A percentile compares a stretch with the other conserved stretches of the same genome.
phyloP scores from a whole-genome alignment of 148 eudicot genomes.

The Vaccinium myrtillus region DNA sequence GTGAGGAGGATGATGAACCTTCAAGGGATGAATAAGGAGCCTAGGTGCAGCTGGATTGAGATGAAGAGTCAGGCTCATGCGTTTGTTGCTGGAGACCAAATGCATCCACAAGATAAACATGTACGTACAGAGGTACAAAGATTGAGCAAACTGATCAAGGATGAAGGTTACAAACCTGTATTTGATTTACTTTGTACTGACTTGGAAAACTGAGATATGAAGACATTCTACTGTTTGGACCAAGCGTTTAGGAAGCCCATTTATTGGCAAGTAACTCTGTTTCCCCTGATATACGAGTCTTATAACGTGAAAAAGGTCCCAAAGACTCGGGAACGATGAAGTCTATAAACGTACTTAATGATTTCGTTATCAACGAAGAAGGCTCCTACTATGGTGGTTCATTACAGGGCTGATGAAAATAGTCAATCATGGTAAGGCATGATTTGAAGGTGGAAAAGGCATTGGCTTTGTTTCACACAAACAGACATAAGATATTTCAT shows the following conservation, averaged over 20 bases:
- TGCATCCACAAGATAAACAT: conserved; percentile 46
- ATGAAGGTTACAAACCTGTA: conserved; percentile 43
- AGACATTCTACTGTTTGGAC: conserved; percentile 11
- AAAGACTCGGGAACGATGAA: background rate
- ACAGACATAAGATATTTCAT: background rate
- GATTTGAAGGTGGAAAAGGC: background rate
- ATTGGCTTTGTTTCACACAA: conserved; percentile 5
- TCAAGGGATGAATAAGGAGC: conserved; percentile 56
- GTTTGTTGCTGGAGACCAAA: conserved; percentile 61
- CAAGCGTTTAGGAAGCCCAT: background rate
- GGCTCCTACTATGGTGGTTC: background rate
- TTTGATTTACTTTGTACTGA: conserved; percentile 25
- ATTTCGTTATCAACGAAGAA: background rate
- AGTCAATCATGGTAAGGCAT: background rate
- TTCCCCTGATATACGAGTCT: background rate
- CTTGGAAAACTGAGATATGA: background rate
- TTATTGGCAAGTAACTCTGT: conserved; percentile 9
- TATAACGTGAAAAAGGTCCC: background rate
- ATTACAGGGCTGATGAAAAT: background rate
- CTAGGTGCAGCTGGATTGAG: conserved; percentile 74
- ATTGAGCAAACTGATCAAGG: conserved; percentile 47
- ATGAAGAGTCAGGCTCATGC: conserved; percentile 54
- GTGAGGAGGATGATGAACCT: conserved; percentile 55
- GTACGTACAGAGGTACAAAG: conserved; percentile 34
- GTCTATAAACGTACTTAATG: background rate